Evolutionary conservation across 2,329 filamentous ascomycete genomes (phyloP).

Genomic region (Sclerotiophoma versabilis): DNA sequence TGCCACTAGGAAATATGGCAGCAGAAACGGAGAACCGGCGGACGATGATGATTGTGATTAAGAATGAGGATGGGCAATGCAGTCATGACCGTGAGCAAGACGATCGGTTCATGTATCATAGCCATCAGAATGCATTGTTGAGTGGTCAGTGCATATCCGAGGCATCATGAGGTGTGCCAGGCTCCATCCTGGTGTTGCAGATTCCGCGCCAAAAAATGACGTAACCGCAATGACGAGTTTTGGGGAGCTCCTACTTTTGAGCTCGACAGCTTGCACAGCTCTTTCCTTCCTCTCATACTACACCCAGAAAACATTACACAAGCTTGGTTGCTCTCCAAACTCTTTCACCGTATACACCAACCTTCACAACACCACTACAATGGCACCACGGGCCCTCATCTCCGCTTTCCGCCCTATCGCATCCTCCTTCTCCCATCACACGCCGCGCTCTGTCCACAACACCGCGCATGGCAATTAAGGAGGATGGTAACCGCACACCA

Average conservation of each 20-base stretch:
- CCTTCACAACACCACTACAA: conserved; percentile 7
- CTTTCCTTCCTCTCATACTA: neutral
- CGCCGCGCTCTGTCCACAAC: conserved; percentile 43
- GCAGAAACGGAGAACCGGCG: too few relatives aligned
- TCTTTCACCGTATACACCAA: too few relatives aligned
- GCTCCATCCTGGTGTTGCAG: conserved; percentile 2
- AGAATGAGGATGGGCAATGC: too few relatives aligned
- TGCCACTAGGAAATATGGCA: too few relatives aligned
- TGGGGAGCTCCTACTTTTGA: neutral
- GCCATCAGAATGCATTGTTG: too few relatives aligned
- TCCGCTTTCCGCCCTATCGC: conserved; percentile 20
- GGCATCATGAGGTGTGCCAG: conserved; percentile 1
- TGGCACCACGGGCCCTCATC: conserved; percentile 26
- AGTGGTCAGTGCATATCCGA: neutral
- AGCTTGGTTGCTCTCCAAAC: neutral
- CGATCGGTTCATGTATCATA: too few relatives aligned
- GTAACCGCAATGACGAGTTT: conserved; percentile 13
- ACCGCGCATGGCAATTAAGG: conserved; percentile 47
- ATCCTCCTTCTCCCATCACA: conserved; percentile 14
- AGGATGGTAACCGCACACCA: conserved; percentile 49
- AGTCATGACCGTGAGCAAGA: too few relatives aligned
- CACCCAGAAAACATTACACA: neutral
- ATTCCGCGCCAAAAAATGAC: conserved; percentile 1
- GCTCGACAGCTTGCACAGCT: neutral
- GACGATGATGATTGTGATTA: too few relatives aligned